Evolutionary conservation across 306 rosid species (phyloP), one percentile per base, ranked within the genome.

Genomic region (Ormosia semicastrata): DNA sequence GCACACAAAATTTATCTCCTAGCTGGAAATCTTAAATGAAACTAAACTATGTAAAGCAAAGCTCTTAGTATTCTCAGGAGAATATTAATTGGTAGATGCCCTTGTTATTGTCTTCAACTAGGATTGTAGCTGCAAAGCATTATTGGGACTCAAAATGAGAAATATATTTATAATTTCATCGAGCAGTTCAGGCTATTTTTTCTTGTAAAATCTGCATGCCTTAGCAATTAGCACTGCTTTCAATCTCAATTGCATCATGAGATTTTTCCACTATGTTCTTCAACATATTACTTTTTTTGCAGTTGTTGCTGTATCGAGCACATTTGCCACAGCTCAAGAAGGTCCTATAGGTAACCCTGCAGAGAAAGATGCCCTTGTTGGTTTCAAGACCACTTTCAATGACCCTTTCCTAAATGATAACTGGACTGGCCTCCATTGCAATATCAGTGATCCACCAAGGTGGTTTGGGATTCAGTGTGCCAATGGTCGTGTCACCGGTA

Each of bases 401-500:
- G 10, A 84, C 75, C 29, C 84, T 15, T 84, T 80, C 15, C 82
- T 87, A 17, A 82, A 84, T 30, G 3, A 5, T 0, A 86, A 62
- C 41, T 91, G 95, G 91, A 62, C 40, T 9, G 91, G 88, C 29
- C 11, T 40, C 58, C 88, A 75, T 41, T 89, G 91, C 84, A 15
- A 52, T 81, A 7, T 1, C 29, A 43, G 6, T 52, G 41, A 34
- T 29, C 37, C 74, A 5, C 71, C 94, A 3, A 69, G 29, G 3
- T 91, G 90, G 95, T 62, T 40, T 8, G 95, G 93, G 32, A 56
- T 91, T 72, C 89, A 18, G 47, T 91, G 95, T 54, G 24, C 24
- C 11, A 3, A 47, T 44, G 91, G 90, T 13, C 81, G 29, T 11
- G 83, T 91, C 56, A 44, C 75, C 0, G 71, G 54, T 1, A 53